Evolutionary conservation across 1,284 basidiomycete species (phyloP), one percentile per base, ranked within the genome.

Genomic region (Porodaedalea pini): DNA sequence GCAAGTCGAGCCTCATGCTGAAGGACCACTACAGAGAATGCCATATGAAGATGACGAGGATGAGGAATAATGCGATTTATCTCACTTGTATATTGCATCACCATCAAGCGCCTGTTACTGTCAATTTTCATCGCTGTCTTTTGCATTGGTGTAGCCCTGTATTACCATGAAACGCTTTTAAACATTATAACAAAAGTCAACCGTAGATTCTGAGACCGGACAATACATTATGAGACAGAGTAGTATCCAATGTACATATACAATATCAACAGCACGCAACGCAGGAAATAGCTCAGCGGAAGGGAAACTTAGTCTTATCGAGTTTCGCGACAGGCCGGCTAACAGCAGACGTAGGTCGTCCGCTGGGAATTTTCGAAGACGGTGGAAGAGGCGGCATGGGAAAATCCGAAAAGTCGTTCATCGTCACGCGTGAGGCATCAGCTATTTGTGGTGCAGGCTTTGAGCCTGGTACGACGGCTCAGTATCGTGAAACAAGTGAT

Each of bases 301-400:
- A 71, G 47, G 70, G 67, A 65, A 73, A 70, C 61, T 66, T 73
- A 47, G 73, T 73, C 41, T 69, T 68, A 58, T 78, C 71, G 17
- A 73, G 65, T 57, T 71, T 75, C 17, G 64, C 61, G 8, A 64
- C 57, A n/a, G 62, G 54, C 17, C 58, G 68, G 63, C 31, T 69
- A 64, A 44, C 60, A 61, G 40, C 59, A 6, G n/a, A 40, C 25
- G 21, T 57, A 45, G 50, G 66, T 63, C 13, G 65, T 34, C 32
- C 32, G 19, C 5, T 17, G n/a, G 49, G 41, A 32, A 43, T 65
- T 19, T 70, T 60, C 25, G 75, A 71, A 27, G 76, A 62, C 17
- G 72, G 66, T 0, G 74, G 70, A 10, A 69, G 66, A 0, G 77
- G 73, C 15, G 78, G 75, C 56, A 72, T 66, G 1, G 75, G 72